Conservation (phyloP, 106 monocot species). For the Acanthochlamys bracteata region DNA sequence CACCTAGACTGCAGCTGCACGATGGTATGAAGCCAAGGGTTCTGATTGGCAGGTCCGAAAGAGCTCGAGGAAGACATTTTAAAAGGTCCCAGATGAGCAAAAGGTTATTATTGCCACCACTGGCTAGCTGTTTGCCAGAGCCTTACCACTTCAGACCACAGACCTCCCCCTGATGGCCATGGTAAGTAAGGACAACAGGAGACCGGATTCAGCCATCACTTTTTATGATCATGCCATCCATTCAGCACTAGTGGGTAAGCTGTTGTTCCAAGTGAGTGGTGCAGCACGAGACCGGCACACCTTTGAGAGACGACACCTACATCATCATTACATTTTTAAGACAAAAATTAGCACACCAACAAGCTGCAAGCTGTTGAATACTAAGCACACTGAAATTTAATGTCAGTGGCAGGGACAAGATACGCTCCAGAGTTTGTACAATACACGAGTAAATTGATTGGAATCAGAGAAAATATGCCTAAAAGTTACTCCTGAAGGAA, state of each 20-base stretch:
- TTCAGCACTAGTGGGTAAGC: slow-evolving; percentile 23
- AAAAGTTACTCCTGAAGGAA: no score
- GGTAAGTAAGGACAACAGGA: slow-evolving; percentile 24
- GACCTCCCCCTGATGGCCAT: slow-evolving; percentile 42
- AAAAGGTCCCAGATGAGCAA: no score
- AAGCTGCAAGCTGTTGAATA: no score
- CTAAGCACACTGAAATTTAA: no score
- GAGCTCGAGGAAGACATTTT: slow-evolving; percentile 17
- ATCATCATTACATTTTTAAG: no score
- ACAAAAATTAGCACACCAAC: no score
- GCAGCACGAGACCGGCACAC: neutral
- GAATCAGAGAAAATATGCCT: no score
- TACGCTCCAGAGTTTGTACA: no score
- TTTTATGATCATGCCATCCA: slow-evolving; percentile 52
- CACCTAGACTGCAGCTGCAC: slow-evolving; percentile 49
- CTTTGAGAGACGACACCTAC: slow-evolving; percentile 11
- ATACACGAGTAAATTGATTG: no score
- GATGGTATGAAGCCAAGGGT: slow-evolving; percentile 33
- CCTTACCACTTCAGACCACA: slow-evolving; percentile 62
- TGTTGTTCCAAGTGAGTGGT: neutral
- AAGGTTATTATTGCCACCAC: slow-evolving; percentile 52
- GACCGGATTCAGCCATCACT: slow-evolving; percentile 37
- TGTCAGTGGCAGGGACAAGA: no score
- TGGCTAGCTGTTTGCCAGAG: slow-evolving; percentile 39
- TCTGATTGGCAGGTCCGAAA: slow-evolving; percentile 13